phyloP scores from a whole-genome alignment of 2,329 filamentous ascomycete genomes.

The Nothomitra cinnamomea region DNA sequence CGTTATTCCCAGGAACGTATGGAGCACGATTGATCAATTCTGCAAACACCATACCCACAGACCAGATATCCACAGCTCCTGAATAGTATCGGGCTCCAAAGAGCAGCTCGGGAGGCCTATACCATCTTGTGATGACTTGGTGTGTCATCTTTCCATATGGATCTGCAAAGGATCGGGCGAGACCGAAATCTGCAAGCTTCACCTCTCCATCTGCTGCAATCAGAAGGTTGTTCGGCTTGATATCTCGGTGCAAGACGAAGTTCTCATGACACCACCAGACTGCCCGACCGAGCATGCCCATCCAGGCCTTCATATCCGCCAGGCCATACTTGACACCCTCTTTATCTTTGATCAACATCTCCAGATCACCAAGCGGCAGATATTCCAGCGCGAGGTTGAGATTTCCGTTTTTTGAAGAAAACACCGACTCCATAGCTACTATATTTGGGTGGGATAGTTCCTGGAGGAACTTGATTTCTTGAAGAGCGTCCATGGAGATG shows the following conservation, averaged over 20 bases:
- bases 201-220: conserved; percentile 86
- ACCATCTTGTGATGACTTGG: conserved; percentile 94
- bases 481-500: conserved; percentile 83
- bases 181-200: conserved; percentile 94
- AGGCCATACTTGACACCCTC: conserved; percentile 62
- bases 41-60: conserved; percentile 79
- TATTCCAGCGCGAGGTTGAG: conserved; percentile 91
- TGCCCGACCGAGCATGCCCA: conserved; percentile 86
- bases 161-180: conserved; percentile 78
- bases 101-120: conserved; percentile 82
- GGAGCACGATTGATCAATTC: conserved; percentile 73
- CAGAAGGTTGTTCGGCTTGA: conserved; percentile 90
- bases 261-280: conserved; percentile 97
- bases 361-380: conserved; percentile 81
- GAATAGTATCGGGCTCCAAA: conserved; percentile 82
- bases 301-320: conserved; percentile 94
- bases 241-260: conserved; percentile 86
- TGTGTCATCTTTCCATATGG: conserved; percentile 79
- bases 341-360: conserved; percentile 82
- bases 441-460: conserved; percentile 93
- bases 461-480: conserved; percentile 88
- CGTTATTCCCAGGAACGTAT: conserved; percentile 68
- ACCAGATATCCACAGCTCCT: conserved; percentile 88
- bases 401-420: conserved; percentile 91
- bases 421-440: conserved; percentile 80